These are phyloP conservation scores for Datisca glomerata DNA, from an alignment of 306 rosid species.

Conservation along the genomic window DNA sequence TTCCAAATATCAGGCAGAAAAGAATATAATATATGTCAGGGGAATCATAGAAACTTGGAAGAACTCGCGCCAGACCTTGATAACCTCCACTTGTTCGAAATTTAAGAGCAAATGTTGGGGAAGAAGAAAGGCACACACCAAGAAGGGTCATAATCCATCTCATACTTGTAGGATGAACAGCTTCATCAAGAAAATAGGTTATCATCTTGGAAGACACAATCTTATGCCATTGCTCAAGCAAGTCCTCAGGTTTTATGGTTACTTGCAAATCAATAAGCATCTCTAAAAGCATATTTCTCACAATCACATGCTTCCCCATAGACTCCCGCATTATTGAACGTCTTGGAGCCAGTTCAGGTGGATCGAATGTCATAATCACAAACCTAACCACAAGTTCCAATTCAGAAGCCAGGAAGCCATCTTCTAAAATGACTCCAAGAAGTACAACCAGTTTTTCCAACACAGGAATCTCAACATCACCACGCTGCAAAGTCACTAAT, in stretches of 20 bases:
- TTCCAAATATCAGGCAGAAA: slow-evolving; percentile 95
- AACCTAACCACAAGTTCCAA: slow-evolving; percentile 92
- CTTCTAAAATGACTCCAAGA: slow-evolving; percentile 96
- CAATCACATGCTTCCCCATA: slow-evolving; percentile 98
- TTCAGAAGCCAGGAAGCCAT: slow-evolving; percentile 87
- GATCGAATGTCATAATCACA: slow-evolving; percentile 99
- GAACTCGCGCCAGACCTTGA: slow-evolving; percentile 85
- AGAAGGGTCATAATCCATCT: slow-evolving; percentile 99
- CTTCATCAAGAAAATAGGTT: slow-evolving; percentile 96
- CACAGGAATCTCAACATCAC: slow-evolving; percentile 98
- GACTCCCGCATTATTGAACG: slow-evolving; percentile 68
- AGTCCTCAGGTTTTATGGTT: slow-evolving; percentile 80
- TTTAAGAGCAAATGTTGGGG: slow-evolving; percentile 86
- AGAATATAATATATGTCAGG: slow-evolving; percentile 94
- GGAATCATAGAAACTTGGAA: slow-evolving; percentile 92
- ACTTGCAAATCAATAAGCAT: slow-evolving; percentile 98
- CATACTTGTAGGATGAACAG: slow-evolving; percentile 97
- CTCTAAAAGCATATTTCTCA: slow-evolving; percentile 92
- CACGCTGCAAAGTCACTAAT: slow-evolving; percentile 91
- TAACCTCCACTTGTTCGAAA: slow-evolving; percentile 97
- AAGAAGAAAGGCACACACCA: slow-evolving; percentile 91
- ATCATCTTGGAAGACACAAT: slow-evolving; percentile 90
- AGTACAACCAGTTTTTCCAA: slow-evolving; percentile 88
- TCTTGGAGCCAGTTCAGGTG: slow-evolving; percentile 55
- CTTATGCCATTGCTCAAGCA: slow-evolving; percentile 99